Conservation (phyloP, 176 grass and related monocot genomes). For the Bromus sterilis region DNA sequence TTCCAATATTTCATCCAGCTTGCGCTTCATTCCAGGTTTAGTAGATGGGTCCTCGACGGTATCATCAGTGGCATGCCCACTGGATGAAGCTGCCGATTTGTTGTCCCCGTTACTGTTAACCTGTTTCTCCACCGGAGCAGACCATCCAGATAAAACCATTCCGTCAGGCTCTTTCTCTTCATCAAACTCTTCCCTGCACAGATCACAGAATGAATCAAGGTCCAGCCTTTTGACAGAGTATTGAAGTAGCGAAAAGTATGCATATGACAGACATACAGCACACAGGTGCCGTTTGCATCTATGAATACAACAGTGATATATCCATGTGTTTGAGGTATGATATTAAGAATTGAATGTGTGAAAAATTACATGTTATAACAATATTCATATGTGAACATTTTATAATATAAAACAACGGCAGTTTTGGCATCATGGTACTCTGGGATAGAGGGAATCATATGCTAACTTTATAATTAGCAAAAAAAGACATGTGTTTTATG, state of each 20-base stretch:
- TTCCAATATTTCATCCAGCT: constrained; percentile 57
- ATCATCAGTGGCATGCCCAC: constrained; percentile 9
- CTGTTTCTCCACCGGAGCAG: constrained; percentile 38
- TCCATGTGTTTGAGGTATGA: neutral
- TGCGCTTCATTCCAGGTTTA: constrained; percentile 65
- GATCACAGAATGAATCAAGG: constrained; percentile 8
- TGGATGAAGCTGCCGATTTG: constrained; percentile 20
- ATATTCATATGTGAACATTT: neutral
- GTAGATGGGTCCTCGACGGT: neutral
- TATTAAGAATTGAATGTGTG: neutral
- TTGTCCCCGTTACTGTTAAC: constrained; percentile 57
- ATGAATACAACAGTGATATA: neutral
- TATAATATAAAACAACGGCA: constrained; percentile 3
- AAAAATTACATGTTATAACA: neutral
- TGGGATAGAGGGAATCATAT: neutral
- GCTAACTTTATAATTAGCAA: neutral
- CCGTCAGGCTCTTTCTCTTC: constrained; percentile 87
- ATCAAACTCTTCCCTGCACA: constrained; percentile 86
- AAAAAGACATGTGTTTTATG: neutral
- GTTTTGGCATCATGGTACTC: neutral
- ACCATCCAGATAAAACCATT: constrained; percentile 88
- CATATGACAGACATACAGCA: neutral
- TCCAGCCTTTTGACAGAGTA: neutral
- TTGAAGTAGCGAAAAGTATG: neutral
- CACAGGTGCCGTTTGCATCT: neutral